Evolutionary conservation across 331 rosid genomes (phyloP).

Genomic region (Quercus tomentella): DNA sequence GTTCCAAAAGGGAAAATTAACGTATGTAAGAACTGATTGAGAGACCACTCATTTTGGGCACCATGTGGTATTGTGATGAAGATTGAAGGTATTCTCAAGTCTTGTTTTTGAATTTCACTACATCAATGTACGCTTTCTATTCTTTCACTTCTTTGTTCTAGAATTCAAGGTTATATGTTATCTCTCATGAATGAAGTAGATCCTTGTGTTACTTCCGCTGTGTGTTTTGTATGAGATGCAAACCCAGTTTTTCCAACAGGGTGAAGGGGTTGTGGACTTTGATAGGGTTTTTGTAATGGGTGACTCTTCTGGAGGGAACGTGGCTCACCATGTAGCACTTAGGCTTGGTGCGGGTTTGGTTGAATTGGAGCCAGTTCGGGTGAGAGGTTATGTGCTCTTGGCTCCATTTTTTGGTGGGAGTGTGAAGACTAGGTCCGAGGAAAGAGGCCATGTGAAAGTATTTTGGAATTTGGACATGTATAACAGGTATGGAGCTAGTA

Average conservation of each 20-base stretch:
- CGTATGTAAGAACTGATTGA: too few species aligned
- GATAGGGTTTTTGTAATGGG: conserved; percentile 59
- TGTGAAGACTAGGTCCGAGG: conserved; percentile 65
- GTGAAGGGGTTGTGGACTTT: conserved; percentile 36
- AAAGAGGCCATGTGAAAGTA: conserved; percentile 48
- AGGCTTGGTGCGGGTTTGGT: conserved; percentile 19
- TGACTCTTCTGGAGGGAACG: conserved; percentile 81
- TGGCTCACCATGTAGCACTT: conserved; percentile 79
- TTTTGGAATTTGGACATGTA: conserved; percentile 51
- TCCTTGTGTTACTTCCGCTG: too few species aligned
- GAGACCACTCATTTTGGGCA: too few species aligned
- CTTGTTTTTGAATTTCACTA: too few species aligned
- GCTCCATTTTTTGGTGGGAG: conserved; percentile 96
- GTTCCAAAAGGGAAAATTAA: too few species aligned
- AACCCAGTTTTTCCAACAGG: neutral
- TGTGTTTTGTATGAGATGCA: too few species aligned
- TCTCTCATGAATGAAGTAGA: too few species aligned
- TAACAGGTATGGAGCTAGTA: conserved; percentile 41
- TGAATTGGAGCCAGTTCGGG: conserved; percentile 26
- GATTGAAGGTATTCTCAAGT: too few species aligned
- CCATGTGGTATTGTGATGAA: too few species aligned
- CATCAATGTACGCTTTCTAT: too few species aligned
- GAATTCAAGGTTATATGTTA: too few species aligned
- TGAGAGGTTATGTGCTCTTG: conserved; percentile 55
- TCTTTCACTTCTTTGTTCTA: too few species aligned